These are phyloP conservation scores for Penicillium griseofulvum DNA, from an alignment of 2,329 filamentous ascomycete genomes.

Conservation along the genomic window DNA sequence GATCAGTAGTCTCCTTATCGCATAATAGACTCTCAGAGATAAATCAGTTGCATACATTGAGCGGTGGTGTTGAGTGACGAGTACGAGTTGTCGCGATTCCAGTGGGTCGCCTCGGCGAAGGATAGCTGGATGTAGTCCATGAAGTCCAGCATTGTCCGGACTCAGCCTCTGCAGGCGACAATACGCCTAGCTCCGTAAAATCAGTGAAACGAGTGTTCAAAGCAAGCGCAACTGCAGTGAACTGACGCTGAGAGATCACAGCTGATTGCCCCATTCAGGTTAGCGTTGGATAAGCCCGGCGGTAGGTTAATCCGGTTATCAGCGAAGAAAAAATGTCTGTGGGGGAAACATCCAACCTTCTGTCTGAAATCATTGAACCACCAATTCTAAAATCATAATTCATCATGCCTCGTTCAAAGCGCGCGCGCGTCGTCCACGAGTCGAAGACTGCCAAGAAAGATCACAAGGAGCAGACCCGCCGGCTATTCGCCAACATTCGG, in stretches of 20 bases:
- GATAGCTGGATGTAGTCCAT: slow-evolving; percentile 95
- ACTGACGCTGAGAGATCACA: slow-evolving; percentile 12
- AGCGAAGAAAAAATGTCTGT: slow-evolving; percentile 37
- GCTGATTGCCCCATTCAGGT: slow-evolving; percentile 33
- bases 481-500: slow-evolving; percentile 84
- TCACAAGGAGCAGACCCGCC: slow-evolving; percentile 81
- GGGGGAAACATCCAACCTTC: slow-evolving; percentile 23
- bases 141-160: slow-evolving; percentile 77
- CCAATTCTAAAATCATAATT: slow-evolving; percentile 6
- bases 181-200: not conserved
- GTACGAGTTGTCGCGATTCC: slow-evolving; percentile 92
- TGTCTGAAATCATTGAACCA: slow-evolving; percentile 10
- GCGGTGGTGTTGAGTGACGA: slow-evolving; percentile 79
- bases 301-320: slow-evolving; percentile 39
- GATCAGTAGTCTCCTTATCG: not conserved
- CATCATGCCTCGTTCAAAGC: slow-evolving; percentile 94
- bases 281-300: slow-evolving; percentile 40
- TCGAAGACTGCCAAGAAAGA: slow-evolving; percentile 91
- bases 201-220: not conserved
- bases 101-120: slow-evolving; percentile 81
- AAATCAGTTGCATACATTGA: slow-evolving; percentile 55
- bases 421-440: slow-evolving; percentile 82
- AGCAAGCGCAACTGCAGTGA: not conserved
- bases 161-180: not conserved
- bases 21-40: not conserved